These are phyloP conservation scores for Suillus subluteus DNA, from an alignment of 768 basidiomycete genomes.

Conservation along the genomic window DNA sequence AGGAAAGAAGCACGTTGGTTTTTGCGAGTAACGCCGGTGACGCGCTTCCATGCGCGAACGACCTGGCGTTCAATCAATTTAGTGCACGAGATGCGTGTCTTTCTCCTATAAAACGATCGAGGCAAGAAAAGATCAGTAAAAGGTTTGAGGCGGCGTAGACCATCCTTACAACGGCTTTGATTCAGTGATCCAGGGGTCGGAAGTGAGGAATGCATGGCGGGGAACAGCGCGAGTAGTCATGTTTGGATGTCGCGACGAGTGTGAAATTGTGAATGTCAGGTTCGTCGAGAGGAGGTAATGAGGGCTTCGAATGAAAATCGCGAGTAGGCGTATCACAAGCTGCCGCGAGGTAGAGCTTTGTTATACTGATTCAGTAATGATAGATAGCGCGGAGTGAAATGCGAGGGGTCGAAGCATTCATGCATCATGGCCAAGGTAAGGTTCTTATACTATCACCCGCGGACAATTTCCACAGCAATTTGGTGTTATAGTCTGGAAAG, in stretches of 20 bases:
- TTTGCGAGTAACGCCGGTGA: slow-evolving; percentile 57
- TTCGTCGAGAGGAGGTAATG: background rate
- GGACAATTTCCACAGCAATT: background rate
- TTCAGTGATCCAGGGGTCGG: slow-evolving; percentile 33
- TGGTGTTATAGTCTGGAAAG: too few species aligned
- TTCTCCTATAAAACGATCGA: slow-evolving; percentile 21
- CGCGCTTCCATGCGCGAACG: slow-evolving; percentile 61
- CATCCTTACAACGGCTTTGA: slow-evolving; percentile 27
- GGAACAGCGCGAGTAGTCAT: slow-evolving; percentile 12
- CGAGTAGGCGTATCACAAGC: background rate
- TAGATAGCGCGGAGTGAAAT: background rate
- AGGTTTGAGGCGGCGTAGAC: background rate
- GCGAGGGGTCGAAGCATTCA: slow-evolving; percentile 1
- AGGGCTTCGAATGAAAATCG: slow-evolving; percentile 21
- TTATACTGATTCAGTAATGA: background rate
- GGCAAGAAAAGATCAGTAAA: background rate
- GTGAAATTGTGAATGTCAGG: background rate
- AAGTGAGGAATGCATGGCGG: slow-evolving; percentile 18
- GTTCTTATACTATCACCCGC: background rate
- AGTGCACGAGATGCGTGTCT: slow-evolving; percentile 36
- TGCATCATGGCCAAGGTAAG: background rate
- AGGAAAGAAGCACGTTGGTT: slow-evolving; percentile 55
- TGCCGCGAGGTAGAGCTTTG: background rate
- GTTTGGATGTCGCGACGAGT: background rate
- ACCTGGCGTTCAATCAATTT: slow-evolving; percentile 62